These are phyloP conservation scores for Fraxinus sp. DNA, from an alignment of 305 asterid genomes.

Conservation along the genomic window DNA sequence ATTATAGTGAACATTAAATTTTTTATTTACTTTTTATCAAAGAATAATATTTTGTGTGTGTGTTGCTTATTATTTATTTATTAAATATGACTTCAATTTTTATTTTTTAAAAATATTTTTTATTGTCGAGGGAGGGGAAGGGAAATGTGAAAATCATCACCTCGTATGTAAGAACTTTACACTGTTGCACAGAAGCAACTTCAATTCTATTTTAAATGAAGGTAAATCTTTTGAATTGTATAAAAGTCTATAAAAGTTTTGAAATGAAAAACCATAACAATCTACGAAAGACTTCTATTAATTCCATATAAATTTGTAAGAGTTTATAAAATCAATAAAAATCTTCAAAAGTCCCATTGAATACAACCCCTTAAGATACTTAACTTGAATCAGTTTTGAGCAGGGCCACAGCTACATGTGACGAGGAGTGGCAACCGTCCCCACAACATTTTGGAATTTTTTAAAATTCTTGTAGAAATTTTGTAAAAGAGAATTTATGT, in stretches of 20 bases:
- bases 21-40: background rate
- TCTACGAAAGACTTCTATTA: too few species aligned
- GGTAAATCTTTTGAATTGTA: too few species aligned
- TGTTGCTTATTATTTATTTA: background rate
- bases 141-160: background rate
- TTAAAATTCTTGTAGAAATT: background rate
- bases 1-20: too few species aligned
- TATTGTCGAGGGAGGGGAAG: background rate
- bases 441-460: background rate
- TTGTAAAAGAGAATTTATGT: background rate
- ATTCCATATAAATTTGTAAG: background rate
- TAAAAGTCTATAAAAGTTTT: too few species aligned
- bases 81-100: too few species aligned
- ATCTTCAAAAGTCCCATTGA: background rate
- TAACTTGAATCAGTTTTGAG: background rate
- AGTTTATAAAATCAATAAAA: background rate
- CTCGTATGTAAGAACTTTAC: background rate
- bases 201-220: too few species aligned
- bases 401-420: background rate
- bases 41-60: background rate
- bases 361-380: background rate
- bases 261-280: too few species aligned
- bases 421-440: background rate
- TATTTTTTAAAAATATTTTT: too few species aligned
- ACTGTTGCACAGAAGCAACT: too few species aligned